Evolutionary conservation across 345 rosid genomes (phyloP).

Genomic region (Euclidium syriacum): DNA sequence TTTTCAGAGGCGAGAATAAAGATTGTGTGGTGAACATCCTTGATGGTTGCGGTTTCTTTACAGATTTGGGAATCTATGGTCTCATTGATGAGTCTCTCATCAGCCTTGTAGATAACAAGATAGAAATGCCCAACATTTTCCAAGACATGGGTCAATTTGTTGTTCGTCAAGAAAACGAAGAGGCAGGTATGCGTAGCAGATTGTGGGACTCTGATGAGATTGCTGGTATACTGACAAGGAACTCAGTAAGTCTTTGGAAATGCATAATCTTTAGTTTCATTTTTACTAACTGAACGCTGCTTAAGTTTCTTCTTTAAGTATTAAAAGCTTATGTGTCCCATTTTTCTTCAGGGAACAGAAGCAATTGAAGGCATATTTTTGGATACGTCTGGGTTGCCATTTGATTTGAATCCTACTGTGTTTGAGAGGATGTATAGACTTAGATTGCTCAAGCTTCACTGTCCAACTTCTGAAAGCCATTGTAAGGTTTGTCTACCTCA

Average conservation of each 20-base stretch:
- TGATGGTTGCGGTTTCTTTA: slow-evolving; percentile 4
- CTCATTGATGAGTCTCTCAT: slow-evolving; percentile 34
- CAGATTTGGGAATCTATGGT: slow-evolving; percentile 13
- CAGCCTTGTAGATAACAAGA: background rate
- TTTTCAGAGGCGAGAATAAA: slow-evolving; percentile 15
- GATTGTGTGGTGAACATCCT: slow-evolving; percentile 13
- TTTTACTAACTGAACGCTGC: background rate
- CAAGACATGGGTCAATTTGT: slow-evolving; percentile 30
- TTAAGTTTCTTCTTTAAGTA: background rate
- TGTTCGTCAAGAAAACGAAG: slow-evolving; percentile 1
- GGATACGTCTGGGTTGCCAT: background rate
- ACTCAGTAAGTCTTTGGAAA: slow-evolving; percentile 5
- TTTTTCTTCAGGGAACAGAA: slow-evolving; percentile 25
- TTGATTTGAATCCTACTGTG: slow-evolving; percentile 13
- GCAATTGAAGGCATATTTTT: slow-evolving; percentile 27
- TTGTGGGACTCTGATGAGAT: slow-evolving; percentile 29
- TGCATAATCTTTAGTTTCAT: background rate
- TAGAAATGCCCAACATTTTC: slow-evolving; percentile 29
- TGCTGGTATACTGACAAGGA: slow-evolving; percentile 10
- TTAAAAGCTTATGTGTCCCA: background rate
- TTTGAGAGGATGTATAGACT: slow-evolving; percentile 23
- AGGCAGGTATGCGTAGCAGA: slow-evolving; percentile 24
- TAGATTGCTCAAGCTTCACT: slow-evolving; percentile 15
- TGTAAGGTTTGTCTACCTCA: background rate
- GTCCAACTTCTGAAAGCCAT: background rate